These are phyloP conservation scores for Globisporangium iwayamae DNA, from an alignment of 352 stramenopile genomes.

Conservation along the genomic window DNA sequence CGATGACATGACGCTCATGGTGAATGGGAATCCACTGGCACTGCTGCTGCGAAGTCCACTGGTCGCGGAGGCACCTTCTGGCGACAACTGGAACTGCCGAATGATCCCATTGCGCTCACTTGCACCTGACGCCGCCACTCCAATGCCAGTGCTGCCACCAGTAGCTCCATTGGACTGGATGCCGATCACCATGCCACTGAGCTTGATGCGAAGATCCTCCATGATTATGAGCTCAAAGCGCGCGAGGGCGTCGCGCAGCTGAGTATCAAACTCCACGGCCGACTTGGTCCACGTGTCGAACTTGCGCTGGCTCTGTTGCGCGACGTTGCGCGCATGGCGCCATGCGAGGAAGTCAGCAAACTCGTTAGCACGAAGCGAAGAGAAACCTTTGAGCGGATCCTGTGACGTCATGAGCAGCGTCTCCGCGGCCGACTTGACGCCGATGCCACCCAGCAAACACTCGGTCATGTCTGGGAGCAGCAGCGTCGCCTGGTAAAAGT, in stretches of 20 bases:
- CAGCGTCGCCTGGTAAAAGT: not conserved
- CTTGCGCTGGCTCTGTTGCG: slow-evolving; percentile 1
- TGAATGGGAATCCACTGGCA: not conserved
- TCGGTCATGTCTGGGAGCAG: not conserved
- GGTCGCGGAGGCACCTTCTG: not conserved
- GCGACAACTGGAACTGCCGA: not conserved
- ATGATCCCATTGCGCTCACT: not conserved
- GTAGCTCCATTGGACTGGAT: not conserved
- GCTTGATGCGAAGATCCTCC: slow-evolving; percentile 1
- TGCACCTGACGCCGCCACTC: not conserved
- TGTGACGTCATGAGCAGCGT: slow-evolving; percentile 3
- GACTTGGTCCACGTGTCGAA: slow-evolving; percentile 1
- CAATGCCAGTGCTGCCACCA: not conserved
- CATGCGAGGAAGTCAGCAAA: not conserved
- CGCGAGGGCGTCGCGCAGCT: not conserved
- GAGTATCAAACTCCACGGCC: not conserved
- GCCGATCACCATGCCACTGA: not conserved
- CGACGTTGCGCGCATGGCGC: not conserved
- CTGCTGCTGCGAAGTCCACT: not conserved
- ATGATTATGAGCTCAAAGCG: slow-evolving; percentile 4
- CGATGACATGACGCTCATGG: not conserved
- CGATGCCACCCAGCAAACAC: not conserved
- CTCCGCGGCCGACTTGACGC: not conserved
- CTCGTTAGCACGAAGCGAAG: not conserved
- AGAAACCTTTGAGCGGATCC: not conserved